A percentile compares a stretch with the other conserved stretches of the same genome.
Conservation (phyloP, 2,329 filamentous ascomycete species). For the Pseudohalonectria lignicola region DNA sequence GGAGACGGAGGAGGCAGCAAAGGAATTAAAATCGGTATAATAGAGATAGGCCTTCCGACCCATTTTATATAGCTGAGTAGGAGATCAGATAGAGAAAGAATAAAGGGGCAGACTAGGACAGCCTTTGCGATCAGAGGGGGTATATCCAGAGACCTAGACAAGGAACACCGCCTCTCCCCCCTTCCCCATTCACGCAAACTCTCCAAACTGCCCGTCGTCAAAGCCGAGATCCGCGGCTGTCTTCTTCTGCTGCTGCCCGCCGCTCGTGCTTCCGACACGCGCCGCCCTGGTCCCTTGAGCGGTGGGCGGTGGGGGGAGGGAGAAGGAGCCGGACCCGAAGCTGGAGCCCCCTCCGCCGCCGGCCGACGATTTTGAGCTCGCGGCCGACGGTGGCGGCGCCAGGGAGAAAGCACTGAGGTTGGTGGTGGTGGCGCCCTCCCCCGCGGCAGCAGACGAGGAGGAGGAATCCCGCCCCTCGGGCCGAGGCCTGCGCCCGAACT, state of each 20-base stretch:
- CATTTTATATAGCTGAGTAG: too few relatives aligned
- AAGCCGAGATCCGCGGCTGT: slow-evolving; percentile 55
- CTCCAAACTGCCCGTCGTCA: slow-evolving; percentile 80
- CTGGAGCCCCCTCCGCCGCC: slow-evolving; percentile 8
- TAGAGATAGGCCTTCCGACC: too few relatives aligned
- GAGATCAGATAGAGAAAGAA: too few relatives aligned
- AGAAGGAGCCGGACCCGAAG: slow-evolving; percentile 13
- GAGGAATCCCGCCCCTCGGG: slow-evolving; percentile 10
- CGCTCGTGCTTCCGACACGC: slow-evolving; percentile 17
- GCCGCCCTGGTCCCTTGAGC: too few relatives aligned
- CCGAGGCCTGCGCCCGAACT: slow-evolving; percentile 32
- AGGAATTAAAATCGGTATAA: too few relatives aligned
- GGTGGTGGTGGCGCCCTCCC: slow-evolving; percentile 12
- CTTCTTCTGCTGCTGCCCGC: slow-evolving; percentile 45
- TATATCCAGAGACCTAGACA: too few relatives aligned
- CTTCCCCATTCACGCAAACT: slow-evolving; percentile 46
- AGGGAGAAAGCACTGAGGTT: slow-evolving; percentile 55
- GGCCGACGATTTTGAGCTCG: slow-evolving; percentile 6
- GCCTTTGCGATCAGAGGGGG: too few relatives aligned
- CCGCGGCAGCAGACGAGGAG: slow-evolving; percentile 14
- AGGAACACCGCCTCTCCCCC: neutral
- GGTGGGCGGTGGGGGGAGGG: slow-evolving; percentile 59
- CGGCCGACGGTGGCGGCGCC: slow-evolving; percentile 52
- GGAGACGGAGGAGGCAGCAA: too few relatives aligned
- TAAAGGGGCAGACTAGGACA: too few relatives aligned